Evolutionary conservation across 1,284 basidiomycete species (phyloP), one percentile per base, ranked within the genome.

Genomic region (Malassezia equina): DNA sequence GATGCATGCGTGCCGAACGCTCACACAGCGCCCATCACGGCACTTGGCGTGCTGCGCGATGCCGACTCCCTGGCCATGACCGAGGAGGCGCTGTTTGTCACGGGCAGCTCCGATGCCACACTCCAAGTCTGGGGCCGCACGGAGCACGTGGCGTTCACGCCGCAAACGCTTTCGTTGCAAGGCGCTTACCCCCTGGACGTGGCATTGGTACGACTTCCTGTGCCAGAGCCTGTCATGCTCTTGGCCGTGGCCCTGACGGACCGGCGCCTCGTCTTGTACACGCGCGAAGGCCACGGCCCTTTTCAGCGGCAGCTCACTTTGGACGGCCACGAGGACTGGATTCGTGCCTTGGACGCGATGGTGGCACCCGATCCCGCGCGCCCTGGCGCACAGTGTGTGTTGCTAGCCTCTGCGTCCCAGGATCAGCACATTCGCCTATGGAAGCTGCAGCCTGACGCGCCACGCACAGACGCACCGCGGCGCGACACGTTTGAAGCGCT

Each of bases 301-400:
- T 69, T 67, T 47, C 32, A 54, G 21, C 56, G 57, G 41, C 59
- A 62, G 25, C 58, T 65, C 32, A 43, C 52, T 6, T 52, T 73
- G 11, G 61, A 64, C 17, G 71, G 71, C 1, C 71, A 73, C 58
- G 66, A 69, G 36, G 71, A 73, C 50, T 73, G 71, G 71, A 62
- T 72, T 27, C 64, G 69, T 15, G 69, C 70, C 11, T 41, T 73
- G 7, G 71, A 72, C 44, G 63, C 68, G 27, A 60, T 56, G 48
- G 54, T 48, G 19, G 60, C 60, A 6, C 28, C 31, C 13, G 36
- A 39, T n/a, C 32, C 49, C 27, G 43, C 34, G 13, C 43, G 42
- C 13, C 21, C 47, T 31, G 55, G 51, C 15, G 23, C 47, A 12
- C 31, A 40, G 7, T 13, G 32, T 7, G 27, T 42, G 11, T 50